A percentile compares a stretch with the other conserved stretches of the same genome.
Conservation (phyloP, 805 yeast species). For the Teunomyces aglyptinius region DNA sequence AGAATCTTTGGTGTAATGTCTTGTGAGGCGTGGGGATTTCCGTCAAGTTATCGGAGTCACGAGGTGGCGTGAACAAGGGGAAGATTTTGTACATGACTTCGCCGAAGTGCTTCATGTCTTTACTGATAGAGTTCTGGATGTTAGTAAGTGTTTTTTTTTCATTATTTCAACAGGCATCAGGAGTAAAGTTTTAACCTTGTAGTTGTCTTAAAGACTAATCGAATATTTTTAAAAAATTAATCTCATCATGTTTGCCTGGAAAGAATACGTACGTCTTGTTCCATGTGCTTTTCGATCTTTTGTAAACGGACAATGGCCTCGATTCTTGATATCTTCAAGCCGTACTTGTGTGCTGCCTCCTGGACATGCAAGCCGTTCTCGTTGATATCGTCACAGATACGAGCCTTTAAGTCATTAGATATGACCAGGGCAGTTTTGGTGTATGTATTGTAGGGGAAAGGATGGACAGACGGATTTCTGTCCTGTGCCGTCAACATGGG, state of each 20-base stretch:
- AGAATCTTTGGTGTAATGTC: constrained; percentile 76
- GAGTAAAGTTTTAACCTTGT: constrained; percentile 49
- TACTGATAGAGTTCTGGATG: constrained; percentile 12
- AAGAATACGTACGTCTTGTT: constrained; percentile 53
- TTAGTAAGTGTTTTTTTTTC: constrained; percentile 8
- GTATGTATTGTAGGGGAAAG: constrained; percentile 75
- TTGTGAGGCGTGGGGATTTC: constrained; percentile 90
- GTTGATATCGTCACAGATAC: constrained; percentile 56
- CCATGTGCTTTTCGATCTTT: constrained; percentile 63
- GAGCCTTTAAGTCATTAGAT: constrained; percentile 54
- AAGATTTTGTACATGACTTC: constrained; percentile 72
- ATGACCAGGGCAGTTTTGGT: constrained; percentile 67
- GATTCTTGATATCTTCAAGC: constrained; percentile 78
- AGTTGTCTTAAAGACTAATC: constrained; percentile 81
- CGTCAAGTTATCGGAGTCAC: constrained; percentile 70
- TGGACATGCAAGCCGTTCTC: constrained; percentile 58
- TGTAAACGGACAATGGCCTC: constrained; percentile 81
- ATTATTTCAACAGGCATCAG: constrained; percentile 12
- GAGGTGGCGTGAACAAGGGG: constrained; percentile 56
- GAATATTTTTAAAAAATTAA: constrained; percentile 31
- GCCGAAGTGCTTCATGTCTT: constrained; percentile 60
- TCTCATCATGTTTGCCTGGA: constrained; percentile 43
- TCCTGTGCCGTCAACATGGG: constrained; percentile 10
- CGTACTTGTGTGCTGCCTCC: constrained; percentile 73
- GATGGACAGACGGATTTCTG: constrained; percentile 48